Percentiles rank a stretch among this genome's conserved stretches.
Evolutionary conservation across 345 rosid genomes (phyloP).

Genomic region (Hypericum androsaemum): DNA sequence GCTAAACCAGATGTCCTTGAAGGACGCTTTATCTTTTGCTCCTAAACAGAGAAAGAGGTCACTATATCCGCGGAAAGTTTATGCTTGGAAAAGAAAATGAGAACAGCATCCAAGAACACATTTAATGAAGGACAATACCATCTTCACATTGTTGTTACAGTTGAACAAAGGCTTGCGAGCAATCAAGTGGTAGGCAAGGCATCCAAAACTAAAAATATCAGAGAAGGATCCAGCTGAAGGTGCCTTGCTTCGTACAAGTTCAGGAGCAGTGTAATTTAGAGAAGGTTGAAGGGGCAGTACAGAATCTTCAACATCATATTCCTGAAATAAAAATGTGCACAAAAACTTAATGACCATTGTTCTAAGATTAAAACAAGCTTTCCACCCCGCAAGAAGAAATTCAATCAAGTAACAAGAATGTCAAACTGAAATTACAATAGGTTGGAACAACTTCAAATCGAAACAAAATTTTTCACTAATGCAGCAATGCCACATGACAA

Average conservation of each 20-base stretch:
- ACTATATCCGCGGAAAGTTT: not conserved
- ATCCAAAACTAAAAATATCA: constrained; percentile 94
- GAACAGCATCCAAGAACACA: not conserved
- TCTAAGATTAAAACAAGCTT: too few relatives aligned
- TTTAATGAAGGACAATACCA: constrained; percentile 39
- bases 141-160: constrained; percentile 94
- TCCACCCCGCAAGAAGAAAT: too few relatives aligned
- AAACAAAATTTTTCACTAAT: too few relatives aligned
- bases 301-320: constrained; percentile 95
- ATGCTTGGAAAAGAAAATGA: not conserved
- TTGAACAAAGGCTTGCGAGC: constrained; percentile 81
- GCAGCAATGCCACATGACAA: too few relatives aligned
- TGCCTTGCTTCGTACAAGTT: constrained; percentile 61
- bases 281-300: constrained; percentile 87
- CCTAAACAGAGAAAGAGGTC: not conserved
- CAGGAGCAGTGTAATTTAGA: constrained; percentile 90
- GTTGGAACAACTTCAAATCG: too few relatives aligned
- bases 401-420: too few relatives aligned
- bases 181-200: constrained; percentile 85
- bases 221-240: constrained; percentile 66
- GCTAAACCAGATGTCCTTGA: too few relatives aligned
- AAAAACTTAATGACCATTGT: constrained; percentile 7
- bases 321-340: constrained; percentile 36
- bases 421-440: too few relatives aligned
- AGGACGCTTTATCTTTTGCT: constrained; percentile 3